Base-by-base conservation (phyloP, 371 early-diverging fungal genomes). In the Apophysomyces ossiformis region DNA sequence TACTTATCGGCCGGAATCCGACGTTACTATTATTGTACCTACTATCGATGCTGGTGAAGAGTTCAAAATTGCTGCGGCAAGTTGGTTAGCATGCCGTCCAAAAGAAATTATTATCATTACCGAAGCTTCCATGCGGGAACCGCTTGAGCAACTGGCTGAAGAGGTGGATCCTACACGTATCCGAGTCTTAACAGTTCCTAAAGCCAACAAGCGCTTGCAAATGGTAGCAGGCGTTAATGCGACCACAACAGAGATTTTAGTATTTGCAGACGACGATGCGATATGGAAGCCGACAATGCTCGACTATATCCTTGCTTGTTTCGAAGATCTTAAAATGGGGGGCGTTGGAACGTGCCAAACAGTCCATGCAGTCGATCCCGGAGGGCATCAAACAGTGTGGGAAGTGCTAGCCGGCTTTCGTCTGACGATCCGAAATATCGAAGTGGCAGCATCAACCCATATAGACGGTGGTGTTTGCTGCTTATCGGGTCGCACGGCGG, bases 401-500 rank as follows among this genome's bases (percentile, higher is more conserved):
- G 90, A 91, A 62, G 86, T 90, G 35, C 71, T 91, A 7, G 88
- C 92, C 1, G 90, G 90, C 0, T 91, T 85, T 67, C 86, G 92
- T 38, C 73, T 91, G 57, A 85, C 90, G 38, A 86, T 90, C 68
- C 85, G 92, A 36, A 91, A 91, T 58, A 89, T 91, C 59, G 92
- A 91, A 63, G 89, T 90, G 61, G 90, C 90, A 4, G 85, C 92
- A 4, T 87, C 90, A 8, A 89, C 92, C 0, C 90, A 91, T 67
- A 91, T 91, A 39, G 92, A 91, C 63, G 92, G 90, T 37, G 92
- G 92, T 35, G 87, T 91, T 12, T 91, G 92, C 63, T 91, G 92
- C 68, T 69, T 91, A 13, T 91, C 92, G 0, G 92, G 92, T 15
- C 81, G 92, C n/a, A 91, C 92, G 7, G 92, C 90, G 26, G 89